Evolutionary conservation across 345 rosid species (phyloP).

Genomic region (Orychophragmus violaceus): DNA sequence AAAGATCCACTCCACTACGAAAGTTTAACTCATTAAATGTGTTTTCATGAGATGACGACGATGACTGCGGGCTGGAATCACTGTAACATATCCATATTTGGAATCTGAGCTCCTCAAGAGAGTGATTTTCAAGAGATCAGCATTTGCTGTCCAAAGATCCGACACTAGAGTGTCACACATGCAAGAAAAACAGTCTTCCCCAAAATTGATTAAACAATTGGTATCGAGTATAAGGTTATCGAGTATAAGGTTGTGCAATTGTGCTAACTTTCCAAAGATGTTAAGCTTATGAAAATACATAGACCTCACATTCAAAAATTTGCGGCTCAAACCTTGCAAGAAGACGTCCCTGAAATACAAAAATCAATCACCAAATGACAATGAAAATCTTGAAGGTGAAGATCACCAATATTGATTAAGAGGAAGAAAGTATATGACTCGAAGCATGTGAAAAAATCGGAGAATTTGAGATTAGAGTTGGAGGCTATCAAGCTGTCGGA

Average conservation of each 20-base stretch:
- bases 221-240: no score
- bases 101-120: constrained; percentile 63
- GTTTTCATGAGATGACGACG: constrained; percentile 26
- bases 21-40: constrained; percentile 25
- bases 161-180: constrained; percentile 79
- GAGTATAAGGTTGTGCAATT: constrained; percentile 62
- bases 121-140: constrained; percentile 74
- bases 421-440: no score
- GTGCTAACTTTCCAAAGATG: constrained; percentile 66
- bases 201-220: constrained; percentile 61
- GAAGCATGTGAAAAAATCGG: no score
- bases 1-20: constrained; percentile 18
- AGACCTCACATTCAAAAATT: constrained; percentile 63
- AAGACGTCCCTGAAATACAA: constrained; percentile 54
- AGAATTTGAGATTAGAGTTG: no score
- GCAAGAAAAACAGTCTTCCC: constrained; percentile 70
- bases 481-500: no score
- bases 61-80: constrained; percentile 38
- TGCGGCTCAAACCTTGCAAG: constrained; percentile 58
- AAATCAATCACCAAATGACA: background rate
- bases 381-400: no score
- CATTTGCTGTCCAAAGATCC: constrained; percentile 78
- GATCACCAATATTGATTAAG: no score
- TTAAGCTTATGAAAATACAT: constrained; percentile 63
- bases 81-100: constrained; percentile 63